These are phyloP conservation scores for Daphne laureola DNA, from an alignment of 441 rosid species.

Conservation along the genomic window DNA sequence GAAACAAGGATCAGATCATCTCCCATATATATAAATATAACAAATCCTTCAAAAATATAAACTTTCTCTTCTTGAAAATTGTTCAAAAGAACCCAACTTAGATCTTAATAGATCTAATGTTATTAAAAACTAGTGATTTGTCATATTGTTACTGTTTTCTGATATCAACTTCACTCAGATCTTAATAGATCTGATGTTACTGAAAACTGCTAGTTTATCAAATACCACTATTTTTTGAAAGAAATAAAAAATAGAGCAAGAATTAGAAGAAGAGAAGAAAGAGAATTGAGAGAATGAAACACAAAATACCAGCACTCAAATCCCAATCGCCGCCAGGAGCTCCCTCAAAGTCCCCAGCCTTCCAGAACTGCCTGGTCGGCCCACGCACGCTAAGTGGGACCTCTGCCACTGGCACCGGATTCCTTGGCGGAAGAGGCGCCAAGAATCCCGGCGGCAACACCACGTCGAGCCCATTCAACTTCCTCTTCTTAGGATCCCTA, in stretches of 20 bases:
- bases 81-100: too few species aligned
- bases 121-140: too few species aligned
- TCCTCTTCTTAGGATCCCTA: constrained; percentile 23
- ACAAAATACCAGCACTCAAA: constrained; percentile 35
- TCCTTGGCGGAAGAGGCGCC: constrained; percentile 19
- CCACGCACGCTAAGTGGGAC: constrained; percentile 8
- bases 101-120: too few species aligned
- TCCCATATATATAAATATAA: too few species aligned
- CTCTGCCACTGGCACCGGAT: constrained; percentile 5
- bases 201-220: too few species aligned
- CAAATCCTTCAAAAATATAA: too few species aligned
- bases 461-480: constrained; percentile 24
- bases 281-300: neutral
- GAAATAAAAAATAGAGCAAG: neutral
- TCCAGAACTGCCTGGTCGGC: constrained; percentile 72
- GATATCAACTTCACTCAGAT: too few species aligned
- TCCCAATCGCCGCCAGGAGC: constrained; percentile 44
- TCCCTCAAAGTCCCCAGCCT: constrained; percentile 88
- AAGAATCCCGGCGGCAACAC: constrained; percentile 34
- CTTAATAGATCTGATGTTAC: too few species aligned
- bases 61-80: too few species aligned
- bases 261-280: neutral
- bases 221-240: too few species aligned
- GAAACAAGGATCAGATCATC: too few species aligned
- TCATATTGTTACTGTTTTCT: too few species aligned